Percentiles rank a stretch among this genome's conserved stretches.
These are phyloP conservation scores for Barbarea vulgaris DNA, from an alignment of 345 rosid species.

Conservation along the genomic window DNA sequence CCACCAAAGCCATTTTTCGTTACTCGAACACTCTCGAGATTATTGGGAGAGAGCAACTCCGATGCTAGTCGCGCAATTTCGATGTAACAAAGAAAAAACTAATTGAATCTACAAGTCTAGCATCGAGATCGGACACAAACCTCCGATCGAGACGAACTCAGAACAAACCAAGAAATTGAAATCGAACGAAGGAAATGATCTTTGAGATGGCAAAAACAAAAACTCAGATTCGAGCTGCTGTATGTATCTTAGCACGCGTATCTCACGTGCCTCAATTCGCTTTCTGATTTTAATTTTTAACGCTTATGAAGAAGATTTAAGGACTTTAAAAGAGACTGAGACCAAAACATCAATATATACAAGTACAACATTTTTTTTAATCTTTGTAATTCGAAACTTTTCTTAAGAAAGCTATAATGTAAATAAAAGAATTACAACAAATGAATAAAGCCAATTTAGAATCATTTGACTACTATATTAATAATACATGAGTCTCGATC, in stretches of 20 bases:
- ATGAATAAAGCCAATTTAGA: not conserved
- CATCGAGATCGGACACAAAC: constrained; percentile 40
- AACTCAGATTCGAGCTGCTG: constrained; percentile 35
- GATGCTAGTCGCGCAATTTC: constrained; percentile 17
- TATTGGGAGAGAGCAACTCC: constrained; percentile 17
- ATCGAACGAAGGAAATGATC: constrained; percentile 21
- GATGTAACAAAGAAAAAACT: not conserved
- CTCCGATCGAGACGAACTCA: constrained; percentile 31
- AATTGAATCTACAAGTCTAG: not conserved
- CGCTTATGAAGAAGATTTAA: not conserved
- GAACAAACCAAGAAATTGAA: constrained; percentile 11
- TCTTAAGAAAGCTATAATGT: not conserved
- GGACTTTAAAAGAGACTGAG: not conserved
- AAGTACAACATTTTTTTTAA: constrained; percentile 1
- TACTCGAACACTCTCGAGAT: constrained; percentile 26
- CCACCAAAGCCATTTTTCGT: constrained; percentile 81
- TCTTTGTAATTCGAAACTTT: not conserved
- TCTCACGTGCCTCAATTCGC: constrained; percentile 32
- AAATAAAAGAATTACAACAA: not conserved
- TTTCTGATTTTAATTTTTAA: not conserved
- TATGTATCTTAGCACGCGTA: constrained; percentile 26
- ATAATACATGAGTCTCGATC: constrained; percentile 2
- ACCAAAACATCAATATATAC: not conserved
- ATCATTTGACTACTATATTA: constrained; percentile 1
- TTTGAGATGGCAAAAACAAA: not conserved